Evolutionary conservation across 1,139 yeast species (phyloP).

Genomic region (Kluyveromyces sp.): DNA sequence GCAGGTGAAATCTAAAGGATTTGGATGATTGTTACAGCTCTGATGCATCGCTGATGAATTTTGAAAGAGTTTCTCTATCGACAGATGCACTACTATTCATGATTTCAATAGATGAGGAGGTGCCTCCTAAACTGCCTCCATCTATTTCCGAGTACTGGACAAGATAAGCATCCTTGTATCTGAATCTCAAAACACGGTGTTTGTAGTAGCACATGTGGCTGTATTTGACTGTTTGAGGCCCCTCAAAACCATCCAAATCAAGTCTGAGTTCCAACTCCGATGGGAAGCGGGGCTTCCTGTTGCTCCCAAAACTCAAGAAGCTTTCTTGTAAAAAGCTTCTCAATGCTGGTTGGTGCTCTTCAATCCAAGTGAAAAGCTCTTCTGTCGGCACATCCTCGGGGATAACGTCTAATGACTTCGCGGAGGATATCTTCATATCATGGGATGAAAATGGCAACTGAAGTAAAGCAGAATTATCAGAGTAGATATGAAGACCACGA

Average conservation of each 20-base stretch:
- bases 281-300: constrained; percentile 33
- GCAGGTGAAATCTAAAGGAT: not conserved
- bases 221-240: constrained; percentile 34
- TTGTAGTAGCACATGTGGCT: constrained; percentile 35
- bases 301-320: constrained; percentile 37
- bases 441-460: constrained; percentile 23
- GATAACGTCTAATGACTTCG: constrained; percentile 11
- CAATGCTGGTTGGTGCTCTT: constrained; percentile 43
- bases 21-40: constrained; percentile 15
- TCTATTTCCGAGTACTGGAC: constrained; percentile 46
- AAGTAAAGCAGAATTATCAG: constrained; percentile 17
- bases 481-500: constrained; percentile 20
- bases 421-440: constrained; percentile 23
- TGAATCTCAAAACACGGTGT: constrained; percentile 41
- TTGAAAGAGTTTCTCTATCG: constrained; percentile 20
- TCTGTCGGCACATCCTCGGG: constrained; percentile 1
- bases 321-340: constrained; percentile 34
- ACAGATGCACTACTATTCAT: constrained; percentile 34
- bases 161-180: constrained; percentile 34
- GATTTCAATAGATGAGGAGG: constrained; percentile 42
- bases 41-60: constrained; percentile 28
- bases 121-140: constrained; percentile 53
- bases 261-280: constrained; percentile 36
- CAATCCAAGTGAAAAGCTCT: constrained; percentile 5
- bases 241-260: constrained; percentile 27